Percentiles rank a stretch among this genome's conserved stretches.
Evolutionary conservation across 805 yeast genomes (phyloP).

Genomic region (Starmera quercuum): DNA sequence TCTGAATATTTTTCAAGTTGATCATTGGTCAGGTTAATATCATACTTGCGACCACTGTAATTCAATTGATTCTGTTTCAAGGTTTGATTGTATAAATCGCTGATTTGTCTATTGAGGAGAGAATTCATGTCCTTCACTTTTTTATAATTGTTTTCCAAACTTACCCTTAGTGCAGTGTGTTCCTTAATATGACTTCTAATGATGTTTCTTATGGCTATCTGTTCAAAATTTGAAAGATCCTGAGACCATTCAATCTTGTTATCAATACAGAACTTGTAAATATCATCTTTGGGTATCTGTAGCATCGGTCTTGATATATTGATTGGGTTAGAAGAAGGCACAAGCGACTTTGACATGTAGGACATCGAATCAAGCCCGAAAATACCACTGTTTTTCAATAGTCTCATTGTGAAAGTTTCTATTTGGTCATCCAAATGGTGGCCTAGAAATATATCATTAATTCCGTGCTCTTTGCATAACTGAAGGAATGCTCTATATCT

Average conservation of each 20-base stretch:
- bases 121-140: slow-evolving; percentile 14
- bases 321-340: slow-evolving; percentile 12
- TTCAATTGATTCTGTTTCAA: slow-evolving; percentile 1
- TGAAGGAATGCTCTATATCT: slow-evolving; percentile 39
- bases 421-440: slow-evolving; percentile 69
- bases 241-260: slow-evolving; percentile 55
- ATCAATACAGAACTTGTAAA: slow-evolving; percentile 36
- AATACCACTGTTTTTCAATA: slow-evolving; percentile 35
- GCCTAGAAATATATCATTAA: slow-evolving; percentile 43
- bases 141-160: slow-evolving; percentile 7
- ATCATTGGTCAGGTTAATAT: slow-evolving; percentile 10
- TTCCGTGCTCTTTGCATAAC: slow-evolving; percentile 28
- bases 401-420: slow-evolving; percentile 58
- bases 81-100: slow-evolving; percentile 1
- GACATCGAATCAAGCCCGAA: slow-evolving; percentile 56
- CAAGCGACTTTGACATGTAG: slow-evolving; percentile 13
- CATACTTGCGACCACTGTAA: slow-evolving; percentile 3
- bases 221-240: slow-evolving; percentile 50
- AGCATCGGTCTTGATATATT: slow-evolving; percentile 47
- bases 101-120: slow-evolving; percentile 12
- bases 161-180: slow-evolving; percentile 7
- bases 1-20: slow-evolving; percentile 11
- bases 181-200: slow-evolving; percentile 30
- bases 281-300: slow-evolving; percentile 31
- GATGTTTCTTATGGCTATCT: slow-evolving; percentile 50